Percentiles rank a stretch among this genome's conserved stretches.
Evolutionary conservation across 2,329 filamentous ascomycete species (phyloP).

Genomic region (Colletotrichum aenigma): DNA sequence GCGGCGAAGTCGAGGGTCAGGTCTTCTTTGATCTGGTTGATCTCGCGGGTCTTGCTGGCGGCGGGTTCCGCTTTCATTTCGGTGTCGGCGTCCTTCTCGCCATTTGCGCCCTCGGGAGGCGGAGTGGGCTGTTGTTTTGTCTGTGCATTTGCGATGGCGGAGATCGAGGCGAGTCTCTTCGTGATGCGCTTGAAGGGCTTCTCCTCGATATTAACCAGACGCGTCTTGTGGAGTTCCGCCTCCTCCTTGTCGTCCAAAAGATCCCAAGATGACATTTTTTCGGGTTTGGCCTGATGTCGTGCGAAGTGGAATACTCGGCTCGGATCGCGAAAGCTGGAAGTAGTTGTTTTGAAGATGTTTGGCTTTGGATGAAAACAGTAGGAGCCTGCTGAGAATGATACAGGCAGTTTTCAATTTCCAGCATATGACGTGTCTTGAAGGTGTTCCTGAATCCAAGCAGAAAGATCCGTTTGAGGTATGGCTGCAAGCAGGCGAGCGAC

Average conservation of each 20-base stretch:
- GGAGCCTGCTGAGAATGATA: neutral
- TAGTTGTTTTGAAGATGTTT: neutral
- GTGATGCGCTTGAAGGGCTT: constrained; percentile 90
- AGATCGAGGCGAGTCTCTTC: constrained; percentile 75
- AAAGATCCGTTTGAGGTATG: neutral
- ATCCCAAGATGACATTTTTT: constrained; percentile 57
- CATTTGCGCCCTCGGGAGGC: constrained; percentile 58
- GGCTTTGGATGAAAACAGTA: neutral
- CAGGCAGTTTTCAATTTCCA: neutral
- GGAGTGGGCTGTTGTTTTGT: constrained; percentile 66
- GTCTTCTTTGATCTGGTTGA: constrained; percentile 79
- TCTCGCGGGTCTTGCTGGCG: constrained; percentile 54
- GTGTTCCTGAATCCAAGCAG: neutral
- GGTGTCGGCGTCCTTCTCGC: constrained; percentile 29
- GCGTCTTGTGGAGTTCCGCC: constrained; percentile 84
- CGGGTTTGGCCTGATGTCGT: neutral
- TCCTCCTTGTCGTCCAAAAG: constrained; percentile 78
- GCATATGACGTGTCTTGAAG: neutral
- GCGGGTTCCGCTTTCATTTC: constrained; percentile 21
- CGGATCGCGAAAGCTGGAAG: neutral
- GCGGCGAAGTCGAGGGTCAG: constrained; percentile 86
- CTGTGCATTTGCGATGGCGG: constrained; percentile 62
- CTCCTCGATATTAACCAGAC: constrained; percentile 89
- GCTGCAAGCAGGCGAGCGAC: neutral
- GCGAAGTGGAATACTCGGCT: neutral